Conservation (phyloP, 2,329 filamentous ascomycete genomes). For the Claviceps arundinis region DNA sequence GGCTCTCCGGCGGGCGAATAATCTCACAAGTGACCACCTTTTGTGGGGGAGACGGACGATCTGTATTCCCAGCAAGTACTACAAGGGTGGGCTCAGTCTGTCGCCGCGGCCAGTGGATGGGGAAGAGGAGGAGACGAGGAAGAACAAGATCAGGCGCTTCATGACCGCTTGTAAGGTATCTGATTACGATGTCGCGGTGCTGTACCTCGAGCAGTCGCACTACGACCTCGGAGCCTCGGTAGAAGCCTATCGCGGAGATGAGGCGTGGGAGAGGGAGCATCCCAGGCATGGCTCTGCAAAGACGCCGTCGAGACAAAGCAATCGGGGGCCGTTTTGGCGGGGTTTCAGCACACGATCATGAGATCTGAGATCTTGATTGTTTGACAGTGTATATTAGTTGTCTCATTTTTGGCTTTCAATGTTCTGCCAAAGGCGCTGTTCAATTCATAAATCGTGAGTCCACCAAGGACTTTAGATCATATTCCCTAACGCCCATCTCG, state of each 20-base stretch:
- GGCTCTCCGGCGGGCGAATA: slow-evolving; percentile 52
- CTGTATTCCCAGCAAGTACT: slow-evolving; percentile 57
- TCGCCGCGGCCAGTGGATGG: slow-evolving; percentile 60
- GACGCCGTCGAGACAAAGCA: slow-evolving; percentile 19
- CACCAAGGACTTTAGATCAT: slow-evolving; percentile 13
- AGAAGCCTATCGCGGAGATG: slow-evolving; percentile 53
- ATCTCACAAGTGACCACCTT: slow-evolving; percentile 57
- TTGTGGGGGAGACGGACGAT: slow-evolving; percentile 55
- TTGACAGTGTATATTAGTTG: slow-evolving; percentile 7
- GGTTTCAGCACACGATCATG: slow-evolving; percentile 7
- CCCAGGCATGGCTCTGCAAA: slow-evolving; percentile 23
- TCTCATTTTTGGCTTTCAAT: neutral
- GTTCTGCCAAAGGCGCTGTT: slow-evolving; percentile 9
- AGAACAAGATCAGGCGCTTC: slow-evolving; percentile 58
- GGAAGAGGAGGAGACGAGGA: slow-evolving; percentile 60
- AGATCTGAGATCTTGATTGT: neutral
- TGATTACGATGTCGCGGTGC: slow-evolving; percentile 61
- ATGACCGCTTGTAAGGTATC: slow-evolving; percentile 68
- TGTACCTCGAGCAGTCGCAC: slow-evolving; percentile 59
- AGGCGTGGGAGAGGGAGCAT: slow-evolving; percentile 61
- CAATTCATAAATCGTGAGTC: slow-evolving; percentile 14
- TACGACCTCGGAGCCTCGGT: slow-evolving; percentile 56
- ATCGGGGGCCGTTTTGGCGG: slow-evolving; percentile 20
- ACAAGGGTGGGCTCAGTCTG: slow-evolving; percentile 52
- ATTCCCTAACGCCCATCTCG: slow-evolving; percentile 18